Percentiles rank a stretch among this genome's conserved stretches.
These are phyloP conservation scores for Boletales sp. DNA, from an alignment of 768 basidiomycete species.

Conservation along the genomic window DNA sequence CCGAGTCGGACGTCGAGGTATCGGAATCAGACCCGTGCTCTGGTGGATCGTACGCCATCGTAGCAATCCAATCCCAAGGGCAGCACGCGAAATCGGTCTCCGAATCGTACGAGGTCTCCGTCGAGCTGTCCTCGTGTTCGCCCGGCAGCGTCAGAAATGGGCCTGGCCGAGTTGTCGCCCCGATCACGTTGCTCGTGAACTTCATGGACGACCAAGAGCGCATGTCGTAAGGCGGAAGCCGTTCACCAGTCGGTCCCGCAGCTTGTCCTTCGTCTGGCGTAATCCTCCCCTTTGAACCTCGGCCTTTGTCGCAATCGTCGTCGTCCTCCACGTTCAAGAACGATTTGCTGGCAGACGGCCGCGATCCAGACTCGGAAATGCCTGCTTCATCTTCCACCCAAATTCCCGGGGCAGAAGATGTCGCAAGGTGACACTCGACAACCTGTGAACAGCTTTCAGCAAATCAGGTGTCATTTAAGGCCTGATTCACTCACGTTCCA, in stretches of 20 bases:
- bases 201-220: not conserved
- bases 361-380: not conserved
- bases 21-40: not conserved
- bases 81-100: not conserved
- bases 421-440: conserved; percentile 17
- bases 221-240: conserved; percentile 14
- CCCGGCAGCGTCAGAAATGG: conserved; percentile 15
- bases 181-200: conserved; percentile 16
- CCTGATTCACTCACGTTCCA: no score
- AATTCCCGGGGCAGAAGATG: conserved; percentile 17
- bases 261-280: not conserved
- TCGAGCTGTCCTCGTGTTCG: not conserved
- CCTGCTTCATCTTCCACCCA: conserved; percentile 19
- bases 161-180: conserved; percentile 6
- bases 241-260: not conserved
- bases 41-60: not conserved
- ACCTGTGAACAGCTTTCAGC: conserved; percentile 1
- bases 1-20: not conserved
- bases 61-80: not conserved
- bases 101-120: not conserved
- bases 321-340: conserved; percentile 10
- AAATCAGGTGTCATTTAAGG: not conserved
- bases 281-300: no score
- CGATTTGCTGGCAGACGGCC: conserved; percentile 8
- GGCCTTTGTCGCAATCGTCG: not conserved